Evolutionary conservation across 768 basidiomycete genomes (phyloP).

Genomic region (Mycena capillaripes): DNA sequence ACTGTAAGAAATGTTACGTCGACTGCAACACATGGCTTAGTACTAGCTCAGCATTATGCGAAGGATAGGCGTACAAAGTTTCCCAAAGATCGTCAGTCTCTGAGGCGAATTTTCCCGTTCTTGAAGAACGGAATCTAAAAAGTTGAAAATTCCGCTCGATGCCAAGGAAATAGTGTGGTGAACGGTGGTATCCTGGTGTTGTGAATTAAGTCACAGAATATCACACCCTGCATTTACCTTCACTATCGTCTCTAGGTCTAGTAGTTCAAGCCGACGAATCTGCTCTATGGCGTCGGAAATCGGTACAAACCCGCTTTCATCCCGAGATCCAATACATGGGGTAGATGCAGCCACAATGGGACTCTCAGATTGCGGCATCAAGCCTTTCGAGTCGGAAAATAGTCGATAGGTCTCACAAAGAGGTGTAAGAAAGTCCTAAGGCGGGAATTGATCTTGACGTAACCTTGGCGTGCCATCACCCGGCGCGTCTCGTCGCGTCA

Average conservation of each 20-base stretch:
- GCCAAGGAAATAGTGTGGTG: constrained; percentile 51
- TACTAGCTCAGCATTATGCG: background rate
- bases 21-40: constrained; percentile 39
- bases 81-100: constrained; percentile 16
- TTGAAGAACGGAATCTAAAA: constrained; percentile 41
- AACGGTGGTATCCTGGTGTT: constrained; percentile 48
- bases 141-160: constrained; percentile 48
- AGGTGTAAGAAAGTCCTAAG: too few species aligned
- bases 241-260: constrained; percentile 1
- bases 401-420: too few species aligned
- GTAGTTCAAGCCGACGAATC: constrained; percentile 12
- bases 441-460: background rate
- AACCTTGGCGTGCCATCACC: background rate
- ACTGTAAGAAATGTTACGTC: constrained; percentile 45
- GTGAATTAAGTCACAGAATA: constrained; percentile 34
- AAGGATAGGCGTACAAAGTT: constrained; percentile 34
- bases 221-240: background rate
- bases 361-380: constrained; percentile 50
- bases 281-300: constrained; percentile 20
- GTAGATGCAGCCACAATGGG: background rate
- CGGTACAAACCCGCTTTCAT: background rate
- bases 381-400: background rate
- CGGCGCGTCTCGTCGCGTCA: background rate
- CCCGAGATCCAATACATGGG: background rate
- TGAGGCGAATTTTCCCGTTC: constrained; percentile 20